phyloP scores from a whole-genome alignment of 345 rosid genomes.

The Populus pruinosa region DNA sequence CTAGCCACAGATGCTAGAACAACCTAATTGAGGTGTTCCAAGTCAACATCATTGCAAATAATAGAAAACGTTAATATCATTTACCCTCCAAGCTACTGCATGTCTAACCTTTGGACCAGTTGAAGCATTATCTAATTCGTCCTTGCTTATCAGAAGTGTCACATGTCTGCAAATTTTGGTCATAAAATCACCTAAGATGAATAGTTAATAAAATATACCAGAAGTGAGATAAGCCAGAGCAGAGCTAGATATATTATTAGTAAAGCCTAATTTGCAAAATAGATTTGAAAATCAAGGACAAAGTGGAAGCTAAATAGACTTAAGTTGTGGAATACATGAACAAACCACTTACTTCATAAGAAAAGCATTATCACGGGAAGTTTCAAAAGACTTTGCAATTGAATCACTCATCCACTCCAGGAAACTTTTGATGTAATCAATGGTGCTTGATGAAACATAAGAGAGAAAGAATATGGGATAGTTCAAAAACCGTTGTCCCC shows the following conservation, averaged over 20 bases:
- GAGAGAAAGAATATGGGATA: conserved; percentile 88
- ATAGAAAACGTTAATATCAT: conserved; percentile 10
- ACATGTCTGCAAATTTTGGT: conserved; percentile 59
- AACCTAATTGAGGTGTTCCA: conserved; percentile 46
- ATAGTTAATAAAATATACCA: too few relatives aligned
- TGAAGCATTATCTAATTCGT: conserved; percentile 81
- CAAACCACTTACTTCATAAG: conserved; percentile 59
- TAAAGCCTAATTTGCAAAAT: background rate
- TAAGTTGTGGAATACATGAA: background rate
- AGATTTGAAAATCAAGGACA: conserved; percentile 2
- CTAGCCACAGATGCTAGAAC: conserved; percentile 97
- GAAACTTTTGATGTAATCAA: conserved; percentile 97
- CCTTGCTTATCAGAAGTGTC: conserved; percentile 78
- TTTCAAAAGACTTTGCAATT: conserved; percentile 92
- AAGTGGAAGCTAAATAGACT: background rate
- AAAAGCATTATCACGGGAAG: conserved; percentile 96
- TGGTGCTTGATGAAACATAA: conserved; percentile 84
- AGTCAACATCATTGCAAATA: conserved; percentile 12
- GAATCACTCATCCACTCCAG: conserved; percentile 99
- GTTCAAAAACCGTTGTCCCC: conserved; percentile 61
- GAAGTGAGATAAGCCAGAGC: too few relatives aligned
- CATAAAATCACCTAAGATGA: background rate
- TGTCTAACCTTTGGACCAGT: conserved; percentile 82
- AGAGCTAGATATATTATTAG: too few relatives aligned
- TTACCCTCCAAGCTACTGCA: background rate